Evolutionary conservation across 495 filamentous ascomycete species (phyloP).

Genomic region (Hypoxylon rickii): DNA sequence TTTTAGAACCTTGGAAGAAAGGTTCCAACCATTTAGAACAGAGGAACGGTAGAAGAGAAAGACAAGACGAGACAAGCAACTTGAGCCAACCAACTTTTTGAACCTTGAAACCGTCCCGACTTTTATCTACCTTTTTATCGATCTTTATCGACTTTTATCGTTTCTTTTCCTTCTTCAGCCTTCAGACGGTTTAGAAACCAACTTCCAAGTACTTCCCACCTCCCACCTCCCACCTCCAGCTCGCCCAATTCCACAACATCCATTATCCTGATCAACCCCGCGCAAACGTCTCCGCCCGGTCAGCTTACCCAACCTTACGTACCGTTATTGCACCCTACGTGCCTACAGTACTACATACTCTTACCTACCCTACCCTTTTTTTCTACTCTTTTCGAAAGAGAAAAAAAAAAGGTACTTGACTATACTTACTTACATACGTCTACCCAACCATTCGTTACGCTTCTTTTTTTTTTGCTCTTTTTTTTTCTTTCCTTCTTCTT

Average conservation of each 20-base stretch:
- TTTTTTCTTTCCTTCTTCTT: slow-evolving; percentile 8
- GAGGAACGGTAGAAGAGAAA: no score
- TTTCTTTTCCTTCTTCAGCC: no score
- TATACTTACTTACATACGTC: no score
- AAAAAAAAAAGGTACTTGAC: no score
- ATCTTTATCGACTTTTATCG: no score
- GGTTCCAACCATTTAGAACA: no score
- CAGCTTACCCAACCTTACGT: slow-evolving; percentile 12
- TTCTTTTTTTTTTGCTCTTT: background rate
- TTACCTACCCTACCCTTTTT: background rate
- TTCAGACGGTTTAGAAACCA: background rate
- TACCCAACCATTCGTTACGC: background rate
- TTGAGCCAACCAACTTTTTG: background rate
- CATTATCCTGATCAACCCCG: background rate
- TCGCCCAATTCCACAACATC: no score
- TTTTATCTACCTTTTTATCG: no score
- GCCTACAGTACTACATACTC: no score
- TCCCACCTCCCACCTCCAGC: no score
- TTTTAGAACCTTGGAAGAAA: background rate
- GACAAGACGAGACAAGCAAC: no score
- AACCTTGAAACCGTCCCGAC: background rate
- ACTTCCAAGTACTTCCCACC: background rate
- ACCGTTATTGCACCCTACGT: background rate
- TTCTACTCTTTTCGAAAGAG: no score
- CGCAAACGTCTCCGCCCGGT: background rate